Percentiles rank a stretch among this genome's conserved stretches.
Evolutionary conservation across 352 stramenopile species (phyloP).

Genomic region (Achlya hypogyna): DNA sequence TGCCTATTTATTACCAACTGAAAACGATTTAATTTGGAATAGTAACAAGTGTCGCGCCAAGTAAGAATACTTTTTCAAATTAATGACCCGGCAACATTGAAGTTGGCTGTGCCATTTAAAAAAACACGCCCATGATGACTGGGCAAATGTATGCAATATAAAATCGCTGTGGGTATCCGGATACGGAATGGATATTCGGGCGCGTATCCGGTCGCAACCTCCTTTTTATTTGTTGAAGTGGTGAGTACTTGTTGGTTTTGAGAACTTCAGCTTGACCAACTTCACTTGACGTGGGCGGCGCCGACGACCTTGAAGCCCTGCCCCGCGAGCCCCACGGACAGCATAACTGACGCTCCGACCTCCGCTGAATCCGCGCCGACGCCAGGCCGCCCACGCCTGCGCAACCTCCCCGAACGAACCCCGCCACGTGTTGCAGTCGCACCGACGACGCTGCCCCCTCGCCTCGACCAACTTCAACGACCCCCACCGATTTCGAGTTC

Average conservation of each 20-base stretch:
- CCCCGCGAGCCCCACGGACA: no score
- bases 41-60: no score
- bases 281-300: background rate
- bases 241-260: background rate
- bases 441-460: no score
- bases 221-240: background rate
- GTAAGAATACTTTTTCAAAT: background rate
- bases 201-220: background rate
- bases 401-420: no score
- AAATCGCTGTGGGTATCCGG: background rate
- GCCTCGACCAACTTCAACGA: no score
- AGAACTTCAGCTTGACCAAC: background rate
- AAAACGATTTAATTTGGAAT: no score
- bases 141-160: background rate
- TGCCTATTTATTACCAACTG: no score
- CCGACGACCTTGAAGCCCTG: background rate
- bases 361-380: no score
- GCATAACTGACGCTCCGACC: no score
- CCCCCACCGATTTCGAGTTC: no score
- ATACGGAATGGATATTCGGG: background rate
- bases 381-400: no score
- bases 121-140: background rate
- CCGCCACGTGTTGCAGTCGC: no score
- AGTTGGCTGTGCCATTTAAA: background rate
- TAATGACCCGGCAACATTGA: background rate